Conservation (phyloP, 2,329 filamentous ascomycete species). For the Orbilia ellipsospora region DNA sequence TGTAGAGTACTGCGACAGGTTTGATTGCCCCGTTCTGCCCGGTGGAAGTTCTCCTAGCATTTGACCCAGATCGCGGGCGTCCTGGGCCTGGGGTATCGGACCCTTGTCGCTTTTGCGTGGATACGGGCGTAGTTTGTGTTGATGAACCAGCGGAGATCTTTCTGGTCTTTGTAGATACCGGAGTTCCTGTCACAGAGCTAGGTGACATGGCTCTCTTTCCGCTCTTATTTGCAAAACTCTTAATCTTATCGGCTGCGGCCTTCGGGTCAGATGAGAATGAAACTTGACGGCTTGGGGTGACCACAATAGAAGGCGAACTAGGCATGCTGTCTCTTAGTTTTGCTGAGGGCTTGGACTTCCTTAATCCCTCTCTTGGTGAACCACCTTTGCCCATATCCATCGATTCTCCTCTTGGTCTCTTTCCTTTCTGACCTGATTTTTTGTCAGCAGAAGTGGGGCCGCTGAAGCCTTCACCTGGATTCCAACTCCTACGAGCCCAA, state of each 20-base stretch:
- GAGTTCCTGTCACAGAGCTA: conserved; percentile 15
- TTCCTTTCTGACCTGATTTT: conserved; percentile 29
- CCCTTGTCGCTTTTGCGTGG: conserved; percentile 43
- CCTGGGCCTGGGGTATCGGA: conserved; percentile 43
- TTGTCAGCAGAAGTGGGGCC: conserved; percentile 17
- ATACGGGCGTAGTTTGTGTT: conserved; percentile 38
- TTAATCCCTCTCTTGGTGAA: conserved; percentile 46
- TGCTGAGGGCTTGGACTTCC: conserved; percentile 48
- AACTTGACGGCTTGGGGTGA: conserved; percentile 49
- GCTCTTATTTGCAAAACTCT: conserved; percentile 51
- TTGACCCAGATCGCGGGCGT: conserved; percentile 42
- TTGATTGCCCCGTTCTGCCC: conserved; percentile 40
- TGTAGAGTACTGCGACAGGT: conserved; percentile 32
- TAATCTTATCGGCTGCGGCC: conserved; percentile 49
- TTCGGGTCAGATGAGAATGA: conserved; percentile 50
- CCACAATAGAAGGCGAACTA: conserved; percentile 49
- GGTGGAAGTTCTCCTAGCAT: conserved; percentile 31
- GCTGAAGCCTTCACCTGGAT: conserved; percentile 61
- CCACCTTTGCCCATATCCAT: conserved; percentile 39
- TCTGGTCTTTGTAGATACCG: conserved; percentile 33
- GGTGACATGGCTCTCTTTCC: conserved; percentile 47
- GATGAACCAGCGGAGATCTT: conserved; percentile 46
- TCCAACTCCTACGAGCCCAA: conserved; percentile 70
- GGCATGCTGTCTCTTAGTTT: conserved; percentile 47
- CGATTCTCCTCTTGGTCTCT: conserved; percentile 31